A percentile compares a stretch with the other conserved stretches of the same genome.
These are phyloP conservation scores for Quercus cerris DNA, from an alignment of 306 rosid genomes.

Conservation along the genomic window DNA sequence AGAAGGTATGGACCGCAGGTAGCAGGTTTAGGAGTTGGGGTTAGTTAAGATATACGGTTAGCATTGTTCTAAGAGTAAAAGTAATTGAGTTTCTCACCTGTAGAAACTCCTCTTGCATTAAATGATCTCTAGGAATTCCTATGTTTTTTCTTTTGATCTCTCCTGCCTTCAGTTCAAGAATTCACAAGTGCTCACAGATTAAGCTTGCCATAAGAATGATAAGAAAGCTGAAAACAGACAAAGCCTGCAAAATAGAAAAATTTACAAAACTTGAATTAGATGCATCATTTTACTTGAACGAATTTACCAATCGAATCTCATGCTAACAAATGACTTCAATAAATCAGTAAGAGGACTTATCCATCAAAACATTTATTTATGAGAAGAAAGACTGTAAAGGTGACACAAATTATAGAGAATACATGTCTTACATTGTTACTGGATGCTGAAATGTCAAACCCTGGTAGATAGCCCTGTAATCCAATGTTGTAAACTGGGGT, in stretches of 20 bases:
- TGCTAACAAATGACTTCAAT: neutral
- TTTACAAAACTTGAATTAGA: neutral
- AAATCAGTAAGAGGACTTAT: too few species aligned
- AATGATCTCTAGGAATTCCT: conserved; percentile 22
- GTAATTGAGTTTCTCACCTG: conserved; percentile 29
- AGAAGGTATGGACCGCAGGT: neutral
- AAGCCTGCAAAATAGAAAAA: conserved; percentile 40
- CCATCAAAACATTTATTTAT: neutral
- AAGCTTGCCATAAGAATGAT: conserved; percentile 25
- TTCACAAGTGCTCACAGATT: conserved; percentile 23
- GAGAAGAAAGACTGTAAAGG: neutral
- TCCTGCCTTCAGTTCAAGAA: conserved; percentile 18
- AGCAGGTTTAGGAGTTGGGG: neutral
- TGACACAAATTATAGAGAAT: neutral
- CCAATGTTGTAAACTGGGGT: conserved; percentile 70
- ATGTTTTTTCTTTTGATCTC: neutral
- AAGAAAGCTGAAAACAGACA: conserved; percentile 36
- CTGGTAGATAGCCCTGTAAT: conserved; percentile 54
- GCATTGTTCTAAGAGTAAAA: neutral
- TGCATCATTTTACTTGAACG: neutral
- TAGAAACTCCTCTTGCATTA: conserved; percentile 2
- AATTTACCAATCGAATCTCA: neutral
- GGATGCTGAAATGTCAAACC: conserved; percentile 40
- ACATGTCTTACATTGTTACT: conserved; percentile 39
- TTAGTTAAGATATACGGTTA: neutral